Conservation (phyloP, 805 yeast genomes). For the Millerozyma acaciae region DNA sequence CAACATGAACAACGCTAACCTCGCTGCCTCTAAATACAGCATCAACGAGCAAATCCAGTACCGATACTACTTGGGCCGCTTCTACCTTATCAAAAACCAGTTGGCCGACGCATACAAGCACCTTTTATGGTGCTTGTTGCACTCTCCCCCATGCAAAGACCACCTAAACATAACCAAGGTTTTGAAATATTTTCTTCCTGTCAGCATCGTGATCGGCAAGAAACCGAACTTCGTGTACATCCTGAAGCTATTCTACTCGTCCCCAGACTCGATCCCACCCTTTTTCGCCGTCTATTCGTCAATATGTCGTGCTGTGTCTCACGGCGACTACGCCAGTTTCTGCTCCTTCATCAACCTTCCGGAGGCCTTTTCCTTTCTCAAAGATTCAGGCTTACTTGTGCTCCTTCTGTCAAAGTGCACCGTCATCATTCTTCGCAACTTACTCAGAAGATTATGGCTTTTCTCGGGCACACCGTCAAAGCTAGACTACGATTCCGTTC, state of each 20-base stretch:
- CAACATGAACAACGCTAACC: slow-evolving; percentile 51
- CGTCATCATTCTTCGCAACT: slow-evolving; percentile 45
- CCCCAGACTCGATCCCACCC: slow-evolving; percentile 7
- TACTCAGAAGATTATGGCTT: slow-evolving; percentile 32
- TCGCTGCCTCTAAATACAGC: slow-evolving; percentile 39
- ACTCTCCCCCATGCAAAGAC: slow-evolving; percentile 28
- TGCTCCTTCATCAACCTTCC: slow-evolving; percentile 20
- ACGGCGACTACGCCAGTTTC: slow-evolving; percentile 42
- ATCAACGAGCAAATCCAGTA: slow-evolving; percentile 47
- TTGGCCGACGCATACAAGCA: slow-evolving; percentile 47
- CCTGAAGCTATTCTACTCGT: slow-evolving; percentile 8
- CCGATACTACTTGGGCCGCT: slow-evolving; percentile 52
- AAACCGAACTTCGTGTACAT: slow-evolving; percentile 34
- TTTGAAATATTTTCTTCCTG: slow-evolving; percentile 48
- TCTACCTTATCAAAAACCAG: slow-evolving; percentile 50
- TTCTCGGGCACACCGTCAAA: slow-evolving; percentile 19
- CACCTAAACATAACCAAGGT: slow-evolving; percentile 38
- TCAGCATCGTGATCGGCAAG: slow-evolving; percentile 52
- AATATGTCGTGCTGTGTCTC: slow-evolving; percentile 32
- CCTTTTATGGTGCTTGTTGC: slow-evolving; percentile 49
- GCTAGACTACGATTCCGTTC: slow-evolving; percentile 26
- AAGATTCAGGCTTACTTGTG: slow-evolving; percentile 34
- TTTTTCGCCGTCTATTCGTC: slow-evolving; percentile 32
- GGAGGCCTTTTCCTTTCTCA: slow-evolving; percentile 32
- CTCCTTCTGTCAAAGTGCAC: slow-evolving; percentile 44